phyloP scores from a whole-genome alignment of 345 rosid genomes.

The Clarkia xantiana region DNA sequence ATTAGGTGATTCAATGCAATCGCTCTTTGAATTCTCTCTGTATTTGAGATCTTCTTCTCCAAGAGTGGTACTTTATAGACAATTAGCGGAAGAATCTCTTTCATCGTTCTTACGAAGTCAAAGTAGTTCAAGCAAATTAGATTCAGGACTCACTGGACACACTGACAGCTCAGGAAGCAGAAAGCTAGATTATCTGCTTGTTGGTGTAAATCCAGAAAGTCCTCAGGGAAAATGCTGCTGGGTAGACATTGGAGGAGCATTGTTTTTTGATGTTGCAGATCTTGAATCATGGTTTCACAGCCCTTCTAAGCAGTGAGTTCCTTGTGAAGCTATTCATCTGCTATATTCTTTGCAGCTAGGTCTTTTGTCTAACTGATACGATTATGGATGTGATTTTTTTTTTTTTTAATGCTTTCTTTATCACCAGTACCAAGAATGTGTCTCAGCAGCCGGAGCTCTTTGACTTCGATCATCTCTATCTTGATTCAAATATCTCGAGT shows the following conservation, averaged over 20 bases:
- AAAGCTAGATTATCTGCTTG: slow-evolving; percentile 32
- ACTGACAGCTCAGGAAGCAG: slow-evolving; percentile 15
- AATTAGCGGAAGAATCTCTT: slow-evolving; percentile 88
- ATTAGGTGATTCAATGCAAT: slow-evolving; percentile 42
- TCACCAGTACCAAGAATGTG: slow-evolving; percentile 38
- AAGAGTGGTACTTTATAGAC: slow-evolving; percentile 72
- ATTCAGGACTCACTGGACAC: slow-evolving; percentile 10
- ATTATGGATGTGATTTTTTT: background rate
- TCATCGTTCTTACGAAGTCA: slow-evolving; percentile 70
- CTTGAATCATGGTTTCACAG: slow-evolving; percentile 43
- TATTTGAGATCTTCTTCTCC: slow-evolving; percentile 81
- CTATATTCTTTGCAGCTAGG: background rate
- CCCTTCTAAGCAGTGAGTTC: slow-evolving; percentile 34
- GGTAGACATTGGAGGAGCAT: slow-evolving; percentile 72
- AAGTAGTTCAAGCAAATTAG: slow-evolving; percentile 12
- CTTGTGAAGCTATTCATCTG: background rate
- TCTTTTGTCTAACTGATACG: background rate
- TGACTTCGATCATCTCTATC: slow-evolving; percentile 73
- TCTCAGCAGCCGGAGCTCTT: slow-evolving; percentile 73
- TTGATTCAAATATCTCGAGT: slow-evolving; percentile 40
- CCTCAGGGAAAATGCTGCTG: slow-evolving; percentile 75
- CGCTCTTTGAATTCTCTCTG: slow-evolving; percentile 74
- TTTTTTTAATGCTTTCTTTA: slow-evolving; percentile 5
- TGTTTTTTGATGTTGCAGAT: slow-evolving; percentile 65
- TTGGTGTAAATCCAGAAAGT: slow-evolving; percentile 34